Percentiles rank a stretch among this genome's conserved stretches.
Evolutionary conservation across 129 eudicot species (phyloP).

Genomic region (Deinandra increscens): DNA sequence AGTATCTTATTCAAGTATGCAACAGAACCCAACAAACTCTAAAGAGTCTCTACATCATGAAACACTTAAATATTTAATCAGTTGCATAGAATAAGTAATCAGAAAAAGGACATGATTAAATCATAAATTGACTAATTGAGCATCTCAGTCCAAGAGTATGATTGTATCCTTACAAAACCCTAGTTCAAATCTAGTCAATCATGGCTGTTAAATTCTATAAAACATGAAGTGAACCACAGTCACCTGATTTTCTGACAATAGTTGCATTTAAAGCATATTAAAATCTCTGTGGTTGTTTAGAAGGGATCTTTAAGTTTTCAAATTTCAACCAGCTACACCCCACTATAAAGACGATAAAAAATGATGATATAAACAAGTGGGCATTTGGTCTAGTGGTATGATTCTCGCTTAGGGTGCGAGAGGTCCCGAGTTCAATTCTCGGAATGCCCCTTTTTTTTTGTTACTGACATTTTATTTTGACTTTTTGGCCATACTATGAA

Average conservation of each 20-base stretch:
- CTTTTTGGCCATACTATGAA: not conserved
- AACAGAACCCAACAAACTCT: constrained; percentile 11
- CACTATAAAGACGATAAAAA: not conserved
- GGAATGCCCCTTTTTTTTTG: constrained; percentile 48
- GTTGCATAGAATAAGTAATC: constrained; percentile 3
- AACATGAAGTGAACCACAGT: constrained; percentile 12
- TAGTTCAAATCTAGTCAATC: constrained; percentile 7
- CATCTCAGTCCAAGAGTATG: constrained; percentile 12
- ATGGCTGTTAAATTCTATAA: not conserved
- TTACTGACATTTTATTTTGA: not conserved
- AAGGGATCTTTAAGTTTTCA: not conserved
- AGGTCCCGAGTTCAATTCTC: constrained; percentile 99
- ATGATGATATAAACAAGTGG: constrained; percentile 33
- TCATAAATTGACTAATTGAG: not conserved
- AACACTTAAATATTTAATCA: not conserved
- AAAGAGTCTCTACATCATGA: not conserved
- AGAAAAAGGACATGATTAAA: constrained; percentile 1
- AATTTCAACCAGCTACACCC: constrained; percentile 10
- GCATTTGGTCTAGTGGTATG: constrained; percentile 99
- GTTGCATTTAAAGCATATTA: constrained; percentile 12
- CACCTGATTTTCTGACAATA: constrained; percentile 13
- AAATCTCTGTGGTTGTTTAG: not conserved
- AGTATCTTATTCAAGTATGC: constrained; percentile 8
- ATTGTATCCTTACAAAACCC: constrained; percentile 5
- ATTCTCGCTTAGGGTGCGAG: constrained; percentile 99